phyloP scores from a whole-genome alignment of 192 early-diverging fungal species.

The Chytriomyces confervae region DNA sequence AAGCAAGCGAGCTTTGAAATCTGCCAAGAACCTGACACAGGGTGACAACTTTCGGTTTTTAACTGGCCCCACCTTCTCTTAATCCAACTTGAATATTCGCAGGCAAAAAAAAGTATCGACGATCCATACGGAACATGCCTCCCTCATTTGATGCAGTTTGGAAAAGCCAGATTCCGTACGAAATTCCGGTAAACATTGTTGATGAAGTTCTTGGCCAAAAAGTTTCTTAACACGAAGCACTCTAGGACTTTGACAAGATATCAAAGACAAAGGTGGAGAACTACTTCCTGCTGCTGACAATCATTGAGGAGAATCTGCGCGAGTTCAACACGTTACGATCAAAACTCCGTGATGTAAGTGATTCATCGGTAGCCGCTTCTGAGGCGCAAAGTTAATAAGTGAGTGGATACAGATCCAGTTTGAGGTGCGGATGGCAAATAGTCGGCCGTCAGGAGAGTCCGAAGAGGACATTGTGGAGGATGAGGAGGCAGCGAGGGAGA shows the following conservation, averaged over 20 bases:
- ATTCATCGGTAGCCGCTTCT: neutral
- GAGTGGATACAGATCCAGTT: slow-evolving; percentile 31
- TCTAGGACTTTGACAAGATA: slow-evolving; percentile 50
- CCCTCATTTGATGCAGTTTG: slow-evolving; percentile 32
- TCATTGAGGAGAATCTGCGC: slow-evolving; percentile 52
- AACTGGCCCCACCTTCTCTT: too few species aligned
- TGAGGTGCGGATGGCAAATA: slow-evolving; percentile 42
- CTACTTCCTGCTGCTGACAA: slow-evolving; percentile 47
- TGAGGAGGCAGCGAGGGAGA: slow-evolving; percentile 8
- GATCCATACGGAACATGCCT: slow-evolving; percentile 35
- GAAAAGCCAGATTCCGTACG: slow-evolving; percentile 51
- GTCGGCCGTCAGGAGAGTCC: neutral
- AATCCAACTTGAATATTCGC: neutral
- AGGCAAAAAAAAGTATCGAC: slow-evolving; percentile 36
- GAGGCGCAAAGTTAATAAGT: neutral
- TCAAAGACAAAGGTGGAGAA: slow-evolving; percentile 54
- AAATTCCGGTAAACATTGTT: slow-evolving; percentile 43
- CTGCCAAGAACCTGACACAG: slow-evolving; percentile 15
- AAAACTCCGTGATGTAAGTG: slow-evolving; percentile 40
- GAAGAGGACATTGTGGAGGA: slow-evolving; percentile 25
- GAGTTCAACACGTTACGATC: slow-evolving; percentile 47
- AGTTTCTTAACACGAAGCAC: neutral
- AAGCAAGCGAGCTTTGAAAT: slow-evolving; percentile 41
- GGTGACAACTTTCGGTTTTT: neutral
- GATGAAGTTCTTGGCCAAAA: neutral